phyloP scores from a whole-genome alignment of 2,329 filamentous ascomycete species.

The Passalora sequoiae region DNA sequence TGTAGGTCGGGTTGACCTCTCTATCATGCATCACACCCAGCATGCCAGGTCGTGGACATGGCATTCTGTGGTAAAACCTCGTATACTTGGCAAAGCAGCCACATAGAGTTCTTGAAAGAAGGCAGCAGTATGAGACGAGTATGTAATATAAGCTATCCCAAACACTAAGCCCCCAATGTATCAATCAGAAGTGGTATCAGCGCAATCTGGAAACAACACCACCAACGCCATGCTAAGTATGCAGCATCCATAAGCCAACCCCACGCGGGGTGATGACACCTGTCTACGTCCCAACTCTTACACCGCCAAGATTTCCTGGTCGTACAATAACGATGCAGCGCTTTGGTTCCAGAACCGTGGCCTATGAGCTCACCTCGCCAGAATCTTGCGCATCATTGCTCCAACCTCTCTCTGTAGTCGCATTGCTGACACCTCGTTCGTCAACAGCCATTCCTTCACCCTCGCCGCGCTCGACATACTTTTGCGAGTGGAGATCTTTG shows the following conservation, averaged over 20 bases:
- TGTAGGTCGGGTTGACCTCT: too few relatives aligned
- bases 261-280: neutral
- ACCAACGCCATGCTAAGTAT: slow-evolving; percentile 3
- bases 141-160: too few relatives aligned
- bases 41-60: too few relatives aligned
- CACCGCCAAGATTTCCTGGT: neutral
- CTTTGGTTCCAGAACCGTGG: neutral
- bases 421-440: slow-evolving; percentile 23
- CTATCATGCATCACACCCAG: too few relatives aligned
- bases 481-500: slow-evolving; percentile 56
- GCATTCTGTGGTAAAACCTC: too few relatives aligned
- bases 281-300: neutral
- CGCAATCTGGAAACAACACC: neutral
- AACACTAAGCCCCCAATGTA: too few relatives aligned
- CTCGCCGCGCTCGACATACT: slow-evolving; percentile 31
- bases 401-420: slow-evolving; percentile 24
- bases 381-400: slow-evolving; percentile 18
- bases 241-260: neutral
- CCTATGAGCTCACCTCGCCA: slow-evolving; percentile 17
- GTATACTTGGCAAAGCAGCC: too few relatives aligned
- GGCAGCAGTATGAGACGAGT: too few relatives aligned
- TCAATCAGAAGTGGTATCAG: neutral
- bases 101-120: too few relatives aligned
- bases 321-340: too few relatives aligned
- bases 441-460: slow-evolving; percentile 35